phyloP scores from a whole-genome alignment of 177 flowering plant genomes.

The Vitis hybrid region DNA sequence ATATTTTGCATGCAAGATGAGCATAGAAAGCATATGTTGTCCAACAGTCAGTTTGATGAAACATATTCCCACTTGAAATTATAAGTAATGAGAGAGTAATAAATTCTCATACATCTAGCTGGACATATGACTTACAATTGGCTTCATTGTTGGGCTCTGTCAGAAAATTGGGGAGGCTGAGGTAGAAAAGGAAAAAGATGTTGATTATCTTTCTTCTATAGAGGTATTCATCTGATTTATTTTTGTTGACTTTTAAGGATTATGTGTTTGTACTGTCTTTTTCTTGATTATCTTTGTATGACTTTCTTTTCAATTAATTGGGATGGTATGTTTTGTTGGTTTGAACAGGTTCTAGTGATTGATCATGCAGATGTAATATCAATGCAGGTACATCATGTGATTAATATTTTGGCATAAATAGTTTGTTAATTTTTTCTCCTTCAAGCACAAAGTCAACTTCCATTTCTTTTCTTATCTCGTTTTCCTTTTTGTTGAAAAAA shows the following conservation, averaged over 20 bases:
- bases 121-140: neutral
- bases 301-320: neutral
- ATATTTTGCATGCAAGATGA: too few species aligned
- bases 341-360: slow-evolving; percentile 64
- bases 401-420: slow-evolving; percentile 2
- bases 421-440: neutral
- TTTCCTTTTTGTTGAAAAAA: slow-evolving; percentile 1
- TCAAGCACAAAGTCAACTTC: neutral
- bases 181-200: slow-evolving; percentile 66
- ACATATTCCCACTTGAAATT: too few species aligned
- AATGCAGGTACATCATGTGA: slow-evolving; percentile 66
- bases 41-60: too few species aligned
- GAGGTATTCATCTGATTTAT: slow-evolving; percentile 49
- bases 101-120: neutral
- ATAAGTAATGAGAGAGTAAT: neutral
- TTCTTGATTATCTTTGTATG: neutral
- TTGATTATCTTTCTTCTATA: slow-evolving; percentile 91
- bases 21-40: too few species aligned
- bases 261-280: neutral
- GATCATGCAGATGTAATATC: slow-evolving; percentile 93
- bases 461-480: neutral
- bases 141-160: slow-evolving; percentile 8
- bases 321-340: slow-evolving; percentile 9
- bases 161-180: slow-evolving; percentile 82
- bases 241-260: neutral